Evolutionary conservation across 2,329 filamentous ascomycete genomes (phyloP).

Genomic region (Fusarium domesticum): DNA sequence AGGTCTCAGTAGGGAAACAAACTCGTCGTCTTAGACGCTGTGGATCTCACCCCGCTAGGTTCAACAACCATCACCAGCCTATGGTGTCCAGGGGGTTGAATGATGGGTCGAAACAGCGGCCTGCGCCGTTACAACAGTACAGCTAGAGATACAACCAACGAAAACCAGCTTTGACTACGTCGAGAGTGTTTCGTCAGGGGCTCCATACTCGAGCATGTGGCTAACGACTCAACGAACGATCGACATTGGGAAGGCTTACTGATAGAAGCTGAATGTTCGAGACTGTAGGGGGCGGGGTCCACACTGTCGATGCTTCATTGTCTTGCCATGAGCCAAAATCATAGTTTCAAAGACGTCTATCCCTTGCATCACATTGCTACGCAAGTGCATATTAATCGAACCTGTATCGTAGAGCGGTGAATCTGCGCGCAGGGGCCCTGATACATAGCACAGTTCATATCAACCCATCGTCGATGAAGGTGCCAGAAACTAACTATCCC

Average conservation of each 20-base stretch:
- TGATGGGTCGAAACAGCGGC: too few species aligned
- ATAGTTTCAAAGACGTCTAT: too few species aligned
- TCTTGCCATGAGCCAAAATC: too few species aligned
- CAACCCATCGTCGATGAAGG: conserved; percentile 9
- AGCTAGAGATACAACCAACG: too few species aligned
- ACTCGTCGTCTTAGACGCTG: conserved; percentile 14
- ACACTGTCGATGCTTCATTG: background rate
- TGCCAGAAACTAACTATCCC: too few species aligned
- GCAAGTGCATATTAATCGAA: conserved; percentile 10
- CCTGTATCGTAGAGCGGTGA: conserved; percentile 24
- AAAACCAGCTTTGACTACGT: conserved; percentile 26
- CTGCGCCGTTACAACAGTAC: too few species aligned
- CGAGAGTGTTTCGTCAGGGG: conserved; percentile 17
- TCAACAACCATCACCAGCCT: conserved; percentile 8
- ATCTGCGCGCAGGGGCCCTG: conserved; percentile 14
- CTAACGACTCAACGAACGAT: background rate
- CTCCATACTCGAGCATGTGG: conserved; percentile 23
- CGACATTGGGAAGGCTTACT: background rate
- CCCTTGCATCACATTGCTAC: conserved; percentile 23
- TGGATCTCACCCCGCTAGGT: conserved; percentile 24
- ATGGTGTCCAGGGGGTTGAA: too few species aligned
- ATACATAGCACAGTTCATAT: conserved; percentile 1
- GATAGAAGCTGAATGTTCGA: too few species aligned
- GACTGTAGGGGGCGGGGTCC: background rate
- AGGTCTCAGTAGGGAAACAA: too few species aligned